Base-by-base conservation (phyloP, 176 grass and related monocot genomes). In the Luzula sylvatica region DNA sequence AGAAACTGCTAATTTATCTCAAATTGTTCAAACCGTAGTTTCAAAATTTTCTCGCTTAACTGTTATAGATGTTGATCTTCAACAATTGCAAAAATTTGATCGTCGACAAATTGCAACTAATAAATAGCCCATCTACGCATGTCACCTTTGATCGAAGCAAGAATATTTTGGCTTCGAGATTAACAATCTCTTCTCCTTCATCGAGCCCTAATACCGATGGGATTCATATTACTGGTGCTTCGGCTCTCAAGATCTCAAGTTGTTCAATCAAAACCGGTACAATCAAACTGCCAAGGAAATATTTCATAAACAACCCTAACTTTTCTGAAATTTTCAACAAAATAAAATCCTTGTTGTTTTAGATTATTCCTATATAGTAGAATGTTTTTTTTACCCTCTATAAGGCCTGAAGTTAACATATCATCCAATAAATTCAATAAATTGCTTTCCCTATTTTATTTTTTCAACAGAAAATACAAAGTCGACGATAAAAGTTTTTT, bases 21-120 rank as follows among this genome's bases (percentile, higher is more conserved):
- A 45, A 38, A 8, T 51, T 55, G 6, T 23, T 55, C 24, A 16
- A 18, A 15, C 46, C 38, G 15, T 67, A 22, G 20, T 54, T 26
- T 54, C 22, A 7, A 18, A 38, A 45, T 56, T 26, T 22, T 20
- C 42, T 27, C 8, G 9, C 44, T 13, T 1, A 42, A n/a, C 26
- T 19, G 27, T 35, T 22, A 8, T 42, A 82, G 77, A 81, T 70
- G 20, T 19, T 93, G 32, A 72, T 58, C 15, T 93, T 93, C 53
- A 54, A 65, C 48, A 71, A 46, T 11, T 93, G 81, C 23, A 49
- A 56, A 16, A 69, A 72, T 20, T 26, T 93, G 17, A 78, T 9
- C 9, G 76, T 80, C 50, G 21, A 73, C 47, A 80, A 73, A 1
- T 40, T 80, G 41, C 28, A 39, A 8, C 45, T 80, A 21, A 38